Conservation (phyloP, 2,329 filamentous ascomycete genomes). For the Aspergillus tubingensis region DNA sequence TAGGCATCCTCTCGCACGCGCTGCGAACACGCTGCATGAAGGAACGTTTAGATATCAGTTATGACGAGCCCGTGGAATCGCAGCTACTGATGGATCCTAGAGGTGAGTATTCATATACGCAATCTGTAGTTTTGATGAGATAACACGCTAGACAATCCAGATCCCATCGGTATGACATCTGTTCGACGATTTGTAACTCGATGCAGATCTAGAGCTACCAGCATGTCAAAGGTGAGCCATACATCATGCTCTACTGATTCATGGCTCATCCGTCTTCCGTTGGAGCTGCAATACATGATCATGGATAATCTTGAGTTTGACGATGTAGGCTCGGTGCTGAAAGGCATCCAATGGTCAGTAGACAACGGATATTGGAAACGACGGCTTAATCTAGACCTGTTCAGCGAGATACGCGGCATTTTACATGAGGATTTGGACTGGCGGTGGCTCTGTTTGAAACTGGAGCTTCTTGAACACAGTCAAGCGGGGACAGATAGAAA, state of each 20-base stretch:
- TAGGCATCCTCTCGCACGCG: neutral
- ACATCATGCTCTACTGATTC: too few species aligned
- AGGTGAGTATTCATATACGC: neutral
- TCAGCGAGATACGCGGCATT: neutral
- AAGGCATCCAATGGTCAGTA: neutral
- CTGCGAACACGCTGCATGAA: neutral
- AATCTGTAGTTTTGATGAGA: neutral
- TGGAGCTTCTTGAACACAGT: neutral
- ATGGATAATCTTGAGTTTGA: neutral
- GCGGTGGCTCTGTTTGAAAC: neutral
- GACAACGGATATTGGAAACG: neutral
- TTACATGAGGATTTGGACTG: neutral
- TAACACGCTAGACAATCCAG: neutral
- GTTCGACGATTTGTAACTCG: neutral
- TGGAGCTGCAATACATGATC: neutral
- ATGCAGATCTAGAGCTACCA: neutral
- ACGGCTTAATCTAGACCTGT: neutral
- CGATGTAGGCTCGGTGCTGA: neutral
- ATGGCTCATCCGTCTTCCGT: neutral
- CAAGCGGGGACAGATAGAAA: neutral
- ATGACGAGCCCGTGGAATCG: too few species aligned
- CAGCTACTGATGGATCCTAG: neutral
- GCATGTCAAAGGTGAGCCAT: neutral
- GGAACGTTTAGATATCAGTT: neutral
- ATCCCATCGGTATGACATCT: neutral